Conservation (phyloP, 1,284 basidiomycete genomes). For the Megacollybia platyphylla region DNA sequence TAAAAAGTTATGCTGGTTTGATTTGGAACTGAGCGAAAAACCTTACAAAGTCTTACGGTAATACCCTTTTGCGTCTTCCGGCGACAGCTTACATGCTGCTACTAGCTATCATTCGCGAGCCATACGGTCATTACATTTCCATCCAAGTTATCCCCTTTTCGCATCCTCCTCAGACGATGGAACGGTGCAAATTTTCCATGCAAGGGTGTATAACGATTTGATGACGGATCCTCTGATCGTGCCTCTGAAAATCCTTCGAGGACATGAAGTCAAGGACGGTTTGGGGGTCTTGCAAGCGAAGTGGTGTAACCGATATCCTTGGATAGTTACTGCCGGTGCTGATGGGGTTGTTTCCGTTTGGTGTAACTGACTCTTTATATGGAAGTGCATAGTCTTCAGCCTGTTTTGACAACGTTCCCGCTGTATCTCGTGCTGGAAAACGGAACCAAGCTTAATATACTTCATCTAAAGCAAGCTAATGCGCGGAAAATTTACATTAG, state of each 20-base stretch:
- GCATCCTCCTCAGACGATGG: conserved; percentile 96
- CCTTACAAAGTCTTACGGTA: conserved; percentile 94
- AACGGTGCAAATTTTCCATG: conserved; percentile 93
- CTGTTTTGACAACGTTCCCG: too few species aligned
- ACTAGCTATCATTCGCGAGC: conserved; percentile 85
- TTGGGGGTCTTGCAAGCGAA: conserved; percentile 85
- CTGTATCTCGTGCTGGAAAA: too few species aligned
- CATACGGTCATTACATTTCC: conserved; percentile 85
- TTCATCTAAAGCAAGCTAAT: too few species aligned
- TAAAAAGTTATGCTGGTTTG: conserved; percentile 97
- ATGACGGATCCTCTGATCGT: conserved; percentile 96
- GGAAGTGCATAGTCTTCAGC: conserved; percentile 3
- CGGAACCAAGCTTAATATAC: too few species aligned
- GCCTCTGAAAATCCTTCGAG: conserved; percentile 90
- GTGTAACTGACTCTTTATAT: conserved; percentile 43
- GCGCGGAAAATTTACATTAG: too few species aligned
- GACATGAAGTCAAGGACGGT: conserved; percentile 75
- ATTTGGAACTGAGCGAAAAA: conserved; percentile 89
- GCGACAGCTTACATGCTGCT: conserved; percentile 4
- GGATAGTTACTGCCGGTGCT: conserved; percentile 88
- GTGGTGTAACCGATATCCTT: conserved; percentile 87
- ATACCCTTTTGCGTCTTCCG: conserved; percentile 5
- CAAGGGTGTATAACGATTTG: conserved; percentile 86
- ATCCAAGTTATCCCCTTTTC: conserved; percentile 91
- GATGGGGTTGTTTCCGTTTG: conserved; percentile 87